A percentile compares a stretch with the other conserved stretches of the same genome.
phyloP scores from a whole-genome alignment of 768 basidiomycete genomes.

The Boletus patriciae region DNA sequence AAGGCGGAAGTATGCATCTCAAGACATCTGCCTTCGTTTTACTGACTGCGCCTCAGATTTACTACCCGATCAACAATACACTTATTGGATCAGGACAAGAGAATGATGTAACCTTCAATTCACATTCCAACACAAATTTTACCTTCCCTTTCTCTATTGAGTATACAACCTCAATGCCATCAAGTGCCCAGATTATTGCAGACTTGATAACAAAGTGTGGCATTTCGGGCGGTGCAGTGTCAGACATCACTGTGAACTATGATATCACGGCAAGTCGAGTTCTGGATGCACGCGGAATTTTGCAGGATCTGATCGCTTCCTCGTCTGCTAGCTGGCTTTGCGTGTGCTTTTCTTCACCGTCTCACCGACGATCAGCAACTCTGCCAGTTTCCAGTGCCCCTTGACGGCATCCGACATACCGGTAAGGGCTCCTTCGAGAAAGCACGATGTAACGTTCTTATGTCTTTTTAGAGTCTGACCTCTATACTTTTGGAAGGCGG shows the following conservation, averaged over 20 bases:
- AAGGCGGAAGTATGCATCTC: constrained; percentile 50
- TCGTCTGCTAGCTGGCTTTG: constrained; percentile 52
- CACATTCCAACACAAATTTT: constrained; percentile 60
- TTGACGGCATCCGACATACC: constrained; percentile 36
- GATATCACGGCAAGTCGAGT: constrained; percentile 53
- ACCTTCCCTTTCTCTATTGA: constrained; percentile 72
- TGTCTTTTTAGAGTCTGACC: constrained; percentile 15
- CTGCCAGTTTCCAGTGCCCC: constrained; percentile 65
- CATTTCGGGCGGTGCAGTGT: constrained; percentile 41
- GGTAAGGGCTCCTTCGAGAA: constrained; percentile 13
- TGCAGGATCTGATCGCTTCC: constrained; percentile 10
- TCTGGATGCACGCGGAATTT: neutral
- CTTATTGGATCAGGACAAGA: constrained; percentile 62
- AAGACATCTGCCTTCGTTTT: neutral
- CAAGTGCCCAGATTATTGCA: constrained; percentile 51
- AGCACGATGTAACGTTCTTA: constrained; percentile 12
- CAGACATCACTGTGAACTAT: constrained; percentile 59
- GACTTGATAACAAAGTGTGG: constrained; percentile 69
- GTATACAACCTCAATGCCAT: constrained; percentile 57
- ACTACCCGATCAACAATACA: constrained; percentile 74
- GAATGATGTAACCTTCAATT: constrained; percentile 45
- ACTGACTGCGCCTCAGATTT: constrained; percentile 44
- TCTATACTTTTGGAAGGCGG: constrained; percentile 16
- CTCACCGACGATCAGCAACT: constrained; percentile 63
- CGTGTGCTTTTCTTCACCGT: constrained; percentile 64